A percentile compares a stretch with the other conserved stretches of the same genome.
Conservation (phyloP, 1,284 basidiomycete genomes). For the Naganishia liquefaciens region DNA sequence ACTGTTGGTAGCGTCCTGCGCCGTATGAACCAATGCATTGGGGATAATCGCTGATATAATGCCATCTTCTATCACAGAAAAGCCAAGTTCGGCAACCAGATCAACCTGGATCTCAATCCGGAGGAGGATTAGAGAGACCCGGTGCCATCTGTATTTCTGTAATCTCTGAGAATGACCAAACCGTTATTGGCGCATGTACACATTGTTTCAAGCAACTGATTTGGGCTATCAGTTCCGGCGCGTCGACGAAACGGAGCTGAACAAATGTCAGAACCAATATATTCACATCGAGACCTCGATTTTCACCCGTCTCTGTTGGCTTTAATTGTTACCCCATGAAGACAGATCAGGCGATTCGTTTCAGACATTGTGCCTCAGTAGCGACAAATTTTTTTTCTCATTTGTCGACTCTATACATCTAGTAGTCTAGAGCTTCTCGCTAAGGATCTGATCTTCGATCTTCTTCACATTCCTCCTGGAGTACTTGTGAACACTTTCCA, state of each 20-base stretch:
- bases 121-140: conserved; percentile 33
- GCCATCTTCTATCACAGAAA: conserved; percentile 56
- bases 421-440: conserved; percentile 25
- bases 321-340: no score
- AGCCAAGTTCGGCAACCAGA: conserved; percentile 88
- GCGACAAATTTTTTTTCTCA: not conserved
- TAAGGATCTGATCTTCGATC: not conserved
- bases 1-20: conserved; percentile 52
- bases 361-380: no score
- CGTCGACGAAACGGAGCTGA: no score
- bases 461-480: conserved; percentile 49
- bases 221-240: no score
- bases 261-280: no score
- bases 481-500: conserved; percentile 87
- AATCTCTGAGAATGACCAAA: no score
- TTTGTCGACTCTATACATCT: not conserved
- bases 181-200: no score
- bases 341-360: no score
- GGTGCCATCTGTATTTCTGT: no score
- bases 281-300: no score
- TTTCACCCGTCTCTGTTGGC: no score
- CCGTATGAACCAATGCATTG: not conserved
- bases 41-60: not conserved
- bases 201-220: no score
- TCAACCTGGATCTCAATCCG: conserved; percentile 71